These are phyloP conservation scores for Chrysoporthe cubensis DNA, from an alignment of 2,329 filamentous ascomycete genomes.

Conservation along the genomic window DNA sequence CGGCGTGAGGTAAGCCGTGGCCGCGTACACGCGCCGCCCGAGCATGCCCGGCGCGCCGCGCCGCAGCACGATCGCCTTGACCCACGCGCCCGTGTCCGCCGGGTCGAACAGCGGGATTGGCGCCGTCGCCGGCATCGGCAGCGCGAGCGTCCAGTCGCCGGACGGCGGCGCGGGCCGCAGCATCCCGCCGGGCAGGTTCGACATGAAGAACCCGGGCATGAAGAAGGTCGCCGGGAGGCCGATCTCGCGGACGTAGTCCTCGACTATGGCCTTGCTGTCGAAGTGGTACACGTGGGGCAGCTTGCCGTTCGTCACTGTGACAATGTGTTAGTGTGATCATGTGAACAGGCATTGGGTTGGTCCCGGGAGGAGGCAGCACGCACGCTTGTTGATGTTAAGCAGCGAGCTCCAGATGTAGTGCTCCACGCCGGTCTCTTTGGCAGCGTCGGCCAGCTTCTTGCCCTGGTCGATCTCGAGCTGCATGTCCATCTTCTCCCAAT, in stretches of 20 bases:
- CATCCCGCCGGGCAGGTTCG: slow-evolving; percentile 46
- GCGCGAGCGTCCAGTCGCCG: slow-evolving; percentile 39
- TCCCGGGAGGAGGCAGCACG: slow-evolving; percentile 28
- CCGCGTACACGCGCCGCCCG: slow-evolving; percentile 48
- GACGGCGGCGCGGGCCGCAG: slow-evolving; percentile 36
- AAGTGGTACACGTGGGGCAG: slow-evolving; percentile 54
- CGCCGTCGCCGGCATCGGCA: slow-evolving; percentile 39
- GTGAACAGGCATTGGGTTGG: not conserved
- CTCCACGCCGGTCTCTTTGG: slow-evolving; percentile 46
- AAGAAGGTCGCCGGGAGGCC: slow-evolving; percentile 55
- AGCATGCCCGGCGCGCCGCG: slow-evolving; percentile 40
- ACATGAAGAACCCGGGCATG: slow-evolving; percentile 58
- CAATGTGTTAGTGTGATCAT: not conserved
- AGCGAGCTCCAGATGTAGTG: slow-evolving; percentile 52
- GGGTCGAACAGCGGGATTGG: slow-evolving; percentile 42
- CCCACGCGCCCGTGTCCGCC: slow-evolving; percentile 44
- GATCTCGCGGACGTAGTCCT: slow-evolving; percentile 54
- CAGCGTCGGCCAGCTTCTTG: slow-evolving; percentile 52
- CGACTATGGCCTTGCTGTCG: slow-evolving; percentile 60
- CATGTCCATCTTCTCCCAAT: slow-evolving; percentile 49
- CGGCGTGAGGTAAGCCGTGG: slow-evolving; percentile 46
- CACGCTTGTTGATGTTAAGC: slow-evolving; percentile 44
- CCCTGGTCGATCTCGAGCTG: slow-evolving; percentile 49
- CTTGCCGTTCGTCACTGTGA: slow-evolving; percentile 43
- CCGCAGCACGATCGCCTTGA: slow-evolving; percentile 42